A percentile compares a stretch with the other conserved stretches of the same genome.
These are phyloP conservation scores for Verticillium isaacii DNA, from an alignment of 2,329 filamentous ascomycete species.

Conservation along the genomic window DNA sequence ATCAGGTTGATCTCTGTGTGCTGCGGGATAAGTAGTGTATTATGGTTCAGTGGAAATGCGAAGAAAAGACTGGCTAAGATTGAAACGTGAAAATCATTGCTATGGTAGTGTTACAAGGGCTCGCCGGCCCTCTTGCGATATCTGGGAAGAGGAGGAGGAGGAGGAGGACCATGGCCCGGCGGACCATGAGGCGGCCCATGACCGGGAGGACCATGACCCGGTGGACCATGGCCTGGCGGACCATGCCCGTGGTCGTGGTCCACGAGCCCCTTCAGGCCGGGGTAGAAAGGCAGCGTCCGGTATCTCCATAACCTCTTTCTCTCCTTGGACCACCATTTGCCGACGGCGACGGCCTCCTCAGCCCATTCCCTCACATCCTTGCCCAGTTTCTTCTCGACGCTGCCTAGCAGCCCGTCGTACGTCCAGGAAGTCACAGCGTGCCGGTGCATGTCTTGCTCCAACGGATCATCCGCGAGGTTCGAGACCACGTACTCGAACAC, in stretches of 20 bases:
- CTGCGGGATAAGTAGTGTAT: no score
- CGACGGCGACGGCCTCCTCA: conserved; percentile 14
- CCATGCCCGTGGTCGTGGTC: neutral
- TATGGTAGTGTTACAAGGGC: neutral
- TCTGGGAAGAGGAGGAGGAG: neutral
- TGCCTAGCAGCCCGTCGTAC: conserved; percentile 6
- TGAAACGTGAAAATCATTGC: neutral
- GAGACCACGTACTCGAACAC: conserved; percentile 13
- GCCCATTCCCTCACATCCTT: conserved; percentile 13
- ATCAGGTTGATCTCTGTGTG: no score
- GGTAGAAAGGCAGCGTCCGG: neutral
- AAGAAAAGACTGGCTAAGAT: neutral
- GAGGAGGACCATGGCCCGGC: neutral
- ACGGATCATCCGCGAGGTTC: conserved; percentile 11
- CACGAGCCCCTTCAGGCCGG: neutral
- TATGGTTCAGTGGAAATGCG: neutral
- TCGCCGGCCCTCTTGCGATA: neutral
- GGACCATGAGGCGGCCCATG: neutral
- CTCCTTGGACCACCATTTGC: conserved; percentile 15
- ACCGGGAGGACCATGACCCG: neutral
- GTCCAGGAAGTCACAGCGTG: conserved; percentile 8
- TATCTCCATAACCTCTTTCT: neutral
- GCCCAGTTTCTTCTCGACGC: conserved; percentile 6
- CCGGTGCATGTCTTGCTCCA: conserved; percentile 1
- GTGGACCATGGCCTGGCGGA: neutral